Conservation (phyloP, 1,139 yeast genomes). For the Komagataea norvegica region DNA sequence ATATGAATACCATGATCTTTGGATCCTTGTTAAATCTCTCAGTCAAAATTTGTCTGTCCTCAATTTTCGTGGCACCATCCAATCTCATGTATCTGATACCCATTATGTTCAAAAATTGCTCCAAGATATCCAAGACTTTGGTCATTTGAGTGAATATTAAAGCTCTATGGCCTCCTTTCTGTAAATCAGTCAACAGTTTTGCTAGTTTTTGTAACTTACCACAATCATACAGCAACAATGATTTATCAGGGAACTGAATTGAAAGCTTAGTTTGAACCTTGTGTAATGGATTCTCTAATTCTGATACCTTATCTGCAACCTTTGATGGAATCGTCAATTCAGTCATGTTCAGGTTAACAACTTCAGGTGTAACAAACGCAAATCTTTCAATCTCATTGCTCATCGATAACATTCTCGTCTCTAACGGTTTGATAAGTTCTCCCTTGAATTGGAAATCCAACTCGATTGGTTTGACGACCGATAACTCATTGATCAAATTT, state of each 20-base stretch:
- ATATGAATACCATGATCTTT: slow-evolving; percentile 82
- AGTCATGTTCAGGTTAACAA: slow-evolving; percentile 72
- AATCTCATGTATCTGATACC: slow-evolving; percentile 92
- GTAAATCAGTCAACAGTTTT: slow-evolving; percentile 64
- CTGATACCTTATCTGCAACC: slow-evolving; percentile 20
- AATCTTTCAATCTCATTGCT: slow-evolving; percentile 60
- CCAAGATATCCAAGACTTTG: slow-evolving; percentile 86
- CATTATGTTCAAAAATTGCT: slow-evolving; percentile 88
- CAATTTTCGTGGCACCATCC: slow-evolving; percentile 97
- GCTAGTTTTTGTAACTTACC: slow-evolving; percentile 92
- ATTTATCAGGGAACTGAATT: slow-evolving; percentile 94
- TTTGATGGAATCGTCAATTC: slow-evolving; percentile 35
- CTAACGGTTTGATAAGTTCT: slow-evolving; percentile 32
- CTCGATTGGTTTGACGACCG: slow-evolving; percentile 18
- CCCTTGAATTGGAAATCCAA: slow-evolving; percentile 15
- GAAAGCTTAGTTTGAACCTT: slow-evolving; percentile 81
- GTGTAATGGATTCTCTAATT: slow-evolving; percentile 64
- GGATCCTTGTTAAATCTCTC: slow-evolving; percentile 88
- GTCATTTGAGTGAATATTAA: slow-evolving; percentile 98
- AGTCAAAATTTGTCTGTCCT: slow-evolving; percentile 90
- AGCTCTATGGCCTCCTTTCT: slow-evolving; percentile 87
- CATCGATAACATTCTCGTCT: slow-evolving; percentile 33
- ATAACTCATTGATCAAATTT: slow-evolving; percentile 34
- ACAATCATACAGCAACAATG: slow-evolving; percentile 89
- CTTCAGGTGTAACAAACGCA: slow-evolving; percentile 86